Percentiles rank a stretch among this genome's conserved stretches.
Evolutionary conservation across 345 rosid genomes (phyloP).

Genomic region (Toxicodendron radicans): DNA sequence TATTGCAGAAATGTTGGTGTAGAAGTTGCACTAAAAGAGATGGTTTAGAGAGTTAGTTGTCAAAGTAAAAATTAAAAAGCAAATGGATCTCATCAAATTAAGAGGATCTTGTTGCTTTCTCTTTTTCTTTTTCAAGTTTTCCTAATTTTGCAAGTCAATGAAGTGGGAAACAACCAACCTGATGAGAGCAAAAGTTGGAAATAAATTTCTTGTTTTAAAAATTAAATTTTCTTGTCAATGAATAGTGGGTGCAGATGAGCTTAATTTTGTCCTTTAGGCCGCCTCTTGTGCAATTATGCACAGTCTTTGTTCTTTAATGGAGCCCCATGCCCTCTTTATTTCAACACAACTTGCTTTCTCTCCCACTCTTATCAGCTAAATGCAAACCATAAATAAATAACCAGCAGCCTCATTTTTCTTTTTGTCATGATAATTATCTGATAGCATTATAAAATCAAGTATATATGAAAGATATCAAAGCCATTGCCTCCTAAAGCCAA

Average conservation of each 20-base stretch:
- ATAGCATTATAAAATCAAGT: not conserved
- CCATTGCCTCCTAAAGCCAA: not conserved
- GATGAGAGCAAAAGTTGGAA: slow-evolving; percentile 28
- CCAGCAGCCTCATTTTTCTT: too few relatives aligned
- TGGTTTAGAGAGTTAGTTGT: slow-evolving; percentile 8
- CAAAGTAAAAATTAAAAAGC: slow-evolving; percentile 9
- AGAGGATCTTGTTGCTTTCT: slow-evolving; percentile 22
- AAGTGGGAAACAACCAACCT: slow-evolving; percentile 36
- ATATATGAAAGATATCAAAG: not conserved
- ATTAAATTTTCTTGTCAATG: slow-evolving; percentile 24
- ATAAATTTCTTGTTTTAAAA: slow-evolving; percentile 32
- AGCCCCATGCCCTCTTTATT: slow-evolving; percentile 25
- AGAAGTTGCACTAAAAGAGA: slow-evolving; percentile 18
- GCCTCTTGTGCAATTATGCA: slow-evolving; percentile 17
- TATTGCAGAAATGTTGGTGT: slow-evolving; percentile 12
- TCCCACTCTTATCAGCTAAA: not conserved
- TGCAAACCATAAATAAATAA: not conserved
- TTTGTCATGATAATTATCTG: too few relatives aligned
- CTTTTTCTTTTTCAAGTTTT: slow-evolving; percentile 13
- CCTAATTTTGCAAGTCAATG: slow-evolving; percentile 31
- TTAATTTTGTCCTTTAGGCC: slow-evolving; percentile 4
- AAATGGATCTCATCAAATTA: slow-evolving; percentile 23
- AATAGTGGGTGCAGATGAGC: slow-evolving; percentile 25
- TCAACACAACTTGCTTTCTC: slow-evolving; percentile 13
- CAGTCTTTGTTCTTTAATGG: slow-evolving; percentile 23